These are phyloP conservation scores for Boeremia lycopersici DNA, from an alignment of 2,329 filamentous ascomycete genomes.

Conservation along the genomic window DNA sequence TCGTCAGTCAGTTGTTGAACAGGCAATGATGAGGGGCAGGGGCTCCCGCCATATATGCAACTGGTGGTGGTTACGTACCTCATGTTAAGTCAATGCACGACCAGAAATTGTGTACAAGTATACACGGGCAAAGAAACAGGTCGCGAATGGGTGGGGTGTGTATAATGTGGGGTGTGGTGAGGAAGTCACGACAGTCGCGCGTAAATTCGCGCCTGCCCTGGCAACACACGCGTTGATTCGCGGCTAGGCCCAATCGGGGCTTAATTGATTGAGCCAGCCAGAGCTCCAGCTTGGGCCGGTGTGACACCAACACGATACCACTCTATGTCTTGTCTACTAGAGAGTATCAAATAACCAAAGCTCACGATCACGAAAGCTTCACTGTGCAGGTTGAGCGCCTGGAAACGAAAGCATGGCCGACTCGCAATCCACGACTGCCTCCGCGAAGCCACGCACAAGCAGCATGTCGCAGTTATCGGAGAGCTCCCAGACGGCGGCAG, in stretches of 20 bases:
- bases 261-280: slow-evolving; percentile 8
- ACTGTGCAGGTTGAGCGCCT: background rate
- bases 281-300: slow-evolving; percentile 6
- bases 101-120: slow-evolving; percentile 4
- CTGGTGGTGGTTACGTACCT: slow-evolving; percentile 22
- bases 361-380: background rate
- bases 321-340: background rate
- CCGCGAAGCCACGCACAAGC: slow-evolving; percentile 41
- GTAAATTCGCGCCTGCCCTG: slow-evolving; percentile 9
- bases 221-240: slow-evolving; percentile 21
- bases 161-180: slow-evolving; percentile 12
- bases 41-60: slow-evolving; percentile 5
- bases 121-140: slow-evolving; percentile 8
- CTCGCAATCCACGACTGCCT: slow-evolving; percentile 27
- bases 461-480: slow-evolving; percentile 55
- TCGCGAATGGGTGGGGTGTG: slow-evolving; percentile 10
- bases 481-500: slow-evolving; percentile 61
- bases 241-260: slow-evolving; percentile 5
- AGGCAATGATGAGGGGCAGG: slow-evolving; percentile 26
- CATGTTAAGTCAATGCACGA: slow-evolving; percentile 23
- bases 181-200: slow-evolving; percentile 8
- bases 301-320: background rate
- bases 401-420: slow-evolving; percentile 30
- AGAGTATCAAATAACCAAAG: background rate
- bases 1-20: slow-evolving; percentile 25